Base-by-base conservation (phyloP, 352 stramenopile genomes). In the Phytopythium litorale region DNA sequence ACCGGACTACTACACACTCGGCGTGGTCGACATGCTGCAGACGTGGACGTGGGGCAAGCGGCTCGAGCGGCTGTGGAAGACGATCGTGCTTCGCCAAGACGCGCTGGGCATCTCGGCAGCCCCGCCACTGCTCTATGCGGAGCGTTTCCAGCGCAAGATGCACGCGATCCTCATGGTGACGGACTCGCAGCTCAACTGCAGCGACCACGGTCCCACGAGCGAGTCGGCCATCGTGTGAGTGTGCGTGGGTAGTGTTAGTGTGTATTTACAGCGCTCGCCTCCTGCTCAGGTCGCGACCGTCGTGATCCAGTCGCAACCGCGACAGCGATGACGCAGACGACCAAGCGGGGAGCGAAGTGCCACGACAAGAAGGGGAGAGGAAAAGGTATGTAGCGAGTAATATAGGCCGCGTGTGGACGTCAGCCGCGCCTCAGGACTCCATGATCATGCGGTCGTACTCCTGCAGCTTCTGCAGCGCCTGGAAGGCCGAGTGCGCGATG, bases 1-100 rank as follows among this genome's bases (percentile, higher is more conserved):
- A 0, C 88, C 89, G 0, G 85, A 95, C 58, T 91, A 88, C 54
- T 97, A 97, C 63, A 96, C 89, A 32, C 68, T 97, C 38, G 89
- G 89, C 38, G 70, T 97, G 28, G 87, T 97, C n/a, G 89, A 97
- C 63, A 96, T 97, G 65, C 70, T 97, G 30, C 89, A 97, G 66
- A 92, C 84, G 28, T 97, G 86, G 87, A 97, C 88, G 38, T 91
- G 76, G 71, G 43, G 71, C 13, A 97, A 97, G 64, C 78, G 81
- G 0, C 53, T 94, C 19, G 89, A 97, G 63, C 77, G 86, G 48
- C 62, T 92, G 42, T 95, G 87, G 79, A 97, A 97, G 68, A 89
- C 87, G 28, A 68, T 85, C 55, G 61, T 97, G 13, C 63, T 93
- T 28, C 77, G 81, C n/a, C 66, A 79, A 33, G 85, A 95, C 33